These are phyloP conservation scores for Phytophthora melonis DNA, from an alignment of 352 stramenopile genomes.

Conservation along the genomic window DNA sequence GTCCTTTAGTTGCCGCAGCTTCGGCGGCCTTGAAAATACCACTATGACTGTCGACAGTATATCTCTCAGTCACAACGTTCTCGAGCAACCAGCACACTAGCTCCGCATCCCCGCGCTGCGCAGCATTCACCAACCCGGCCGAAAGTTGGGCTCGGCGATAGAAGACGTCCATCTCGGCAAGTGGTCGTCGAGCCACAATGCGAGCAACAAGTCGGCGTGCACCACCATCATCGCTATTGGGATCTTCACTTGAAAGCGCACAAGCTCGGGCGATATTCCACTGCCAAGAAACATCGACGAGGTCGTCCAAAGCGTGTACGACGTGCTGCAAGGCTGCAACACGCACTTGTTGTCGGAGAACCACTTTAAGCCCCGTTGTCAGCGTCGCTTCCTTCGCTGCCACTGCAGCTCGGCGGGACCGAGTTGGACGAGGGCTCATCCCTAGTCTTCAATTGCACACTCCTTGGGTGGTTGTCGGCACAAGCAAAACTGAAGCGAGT, in stretches of 20 bases:
- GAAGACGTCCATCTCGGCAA: constrained; percentile 38
- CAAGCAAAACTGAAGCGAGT: constrained; percentile 19
- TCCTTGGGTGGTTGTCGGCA: constrained; percentile 3
- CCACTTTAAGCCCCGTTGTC: constrained; percentile 31
- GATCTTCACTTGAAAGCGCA: constrained; percentile 16
- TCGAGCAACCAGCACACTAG: constrained; percentile 35
- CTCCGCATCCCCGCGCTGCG: constrained; percentile 14
- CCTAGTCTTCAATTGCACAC: background rate
- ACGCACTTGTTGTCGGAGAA: constrained; percentile 29
- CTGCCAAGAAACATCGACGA: constrained; percentile 40
- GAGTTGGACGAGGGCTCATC: constrained; percentile 9
- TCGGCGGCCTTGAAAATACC: constrained; percentile 35
- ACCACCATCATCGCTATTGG: constrained; percentile 11
- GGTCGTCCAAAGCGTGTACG: constrained; percentile 32
- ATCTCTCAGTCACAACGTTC: constrained; percentile 22
- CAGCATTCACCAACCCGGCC: constrained; percentile 29
- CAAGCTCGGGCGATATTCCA: constrained; percentile 43
- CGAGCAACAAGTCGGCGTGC: constrained; percentile 30
- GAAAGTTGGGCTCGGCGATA: constrained; percentile 39
- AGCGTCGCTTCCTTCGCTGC: constrained; percentile 27
- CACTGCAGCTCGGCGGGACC: background rate
- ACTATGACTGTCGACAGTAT: constrained; percentile 34
- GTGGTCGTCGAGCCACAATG: constrained; percentile 28
- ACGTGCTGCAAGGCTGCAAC: constrained; percentile 37
- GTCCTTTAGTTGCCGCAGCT: constrained; percentile 23